Conservation (phyloP, 1,284 basidiomycete genomes). For the Ganoderma multipileum region DNA sequence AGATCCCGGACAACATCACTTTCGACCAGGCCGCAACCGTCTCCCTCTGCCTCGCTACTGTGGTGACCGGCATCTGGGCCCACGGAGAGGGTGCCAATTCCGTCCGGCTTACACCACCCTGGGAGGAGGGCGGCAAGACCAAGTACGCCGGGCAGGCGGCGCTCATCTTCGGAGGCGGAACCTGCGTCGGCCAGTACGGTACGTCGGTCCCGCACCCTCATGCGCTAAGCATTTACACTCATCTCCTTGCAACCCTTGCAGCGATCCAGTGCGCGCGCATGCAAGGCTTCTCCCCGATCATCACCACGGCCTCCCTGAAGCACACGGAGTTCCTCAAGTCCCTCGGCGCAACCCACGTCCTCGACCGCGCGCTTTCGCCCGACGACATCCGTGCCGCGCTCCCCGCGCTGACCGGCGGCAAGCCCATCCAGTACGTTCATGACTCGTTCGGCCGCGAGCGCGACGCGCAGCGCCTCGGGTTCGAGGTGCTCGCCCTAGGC, state of each 20-base stretch:
- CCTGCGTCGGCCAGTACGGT: constrained; percentile 45
- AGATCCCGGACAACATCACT: constrained; percentile 39
- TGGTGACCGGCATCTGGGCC: constrained; percentile 38
- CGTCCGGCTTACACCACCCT: constrained; percentile 32
- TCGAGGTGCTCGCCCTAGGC: constrained; percentile 33
- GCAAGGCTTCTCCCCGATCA: constrained; percentile 54
- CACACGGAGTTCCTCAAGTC: constrained; percentile 49
- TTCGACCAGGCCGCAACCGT: constrained; percentile 41
- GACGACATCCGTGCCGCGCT: not conserved
- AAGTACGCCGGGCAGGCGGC: constrained; percentile 43
- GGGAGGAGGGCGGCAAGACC: constrained; percentile 30
- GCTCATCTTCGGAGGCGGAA: constrained; percentile 44
- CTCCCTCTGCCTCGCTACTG: constrained; percentile 37
- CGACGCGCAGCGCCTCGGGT: constrained; percentile 31
- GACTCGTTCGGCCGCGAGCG: constrained; percentile 30
- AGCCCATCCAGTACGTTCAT: constrained; percentile 30
- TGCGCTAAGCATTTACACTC: not conserved
- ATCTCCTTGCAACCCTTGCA: not conserved
- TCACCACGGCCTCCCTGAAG: constrained; percentile 52
- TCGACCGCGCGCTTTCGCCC: constrained; percentile 27
- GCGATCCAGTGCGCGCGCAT: constrained; percentile 52
- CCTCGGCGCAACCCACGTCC: constrained; percentile 34
- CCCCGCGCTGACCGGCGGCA: not conserved
- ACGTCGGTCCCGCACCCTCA: too few relatives aligned
- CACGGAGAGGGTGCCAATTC: constrained; percentile 14